Conservation (phyloP, 176 grass and related monocot species). For the Musa schizocarpa region DNA sequence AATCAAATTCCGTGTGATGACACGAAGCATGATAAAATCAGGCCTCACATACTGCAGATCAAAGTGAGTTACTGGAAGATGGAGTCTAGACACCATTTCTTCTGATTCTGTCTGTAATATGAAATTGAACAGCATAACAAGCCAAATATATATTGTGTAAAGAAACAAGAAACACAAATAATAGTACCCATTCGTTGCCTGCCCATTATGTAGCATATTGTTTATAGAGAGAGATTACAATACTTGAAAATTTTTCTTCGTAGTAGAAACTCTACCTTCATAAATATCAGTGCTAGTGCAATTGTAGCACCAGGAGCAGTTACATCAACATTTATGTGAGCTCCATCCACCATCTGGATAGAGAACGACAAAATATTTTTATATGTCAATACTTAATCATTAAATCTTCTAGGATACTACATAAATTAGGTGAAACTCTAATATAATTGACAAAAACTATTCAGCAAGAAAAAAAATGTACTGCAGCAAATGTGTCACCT, state of each 20-base stretch:
- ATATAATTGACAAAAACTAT: not conserved
- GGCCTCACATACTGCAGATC: conserved; percentile 94
- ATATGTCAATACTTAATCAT: not conserved
- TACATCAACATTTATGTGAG: conserved; percentile 91
- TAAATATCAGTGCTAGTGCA: conserved; percentile 85
- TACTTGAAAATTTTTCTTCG: not conserved
- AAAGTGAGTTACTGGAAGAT: conserved; percentile 59
- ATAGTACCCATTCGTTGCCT: not conserved
- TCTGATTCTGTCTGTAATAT: conserved; percentile 69
- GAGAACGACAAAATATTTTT: conserved; percentile 6
- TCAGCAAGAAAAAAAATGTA: not conserved
- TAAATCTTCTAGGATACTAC: not conserved
- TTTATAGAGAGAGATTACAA: not conserved
- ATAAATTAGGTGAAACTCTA: not conserved
- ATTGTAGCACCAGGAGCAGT: conserved; percentile 95
- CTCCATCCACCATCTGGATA: conserved; percentile 75
- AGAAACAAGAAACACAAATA: not conserved
- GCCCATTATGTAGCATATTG: not conserved
- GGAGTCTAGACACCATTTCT: conserved; percentile 69
- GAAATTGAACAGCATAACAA: conserved; percentile 18
- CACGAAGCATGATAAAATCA: conserved; percentile 94
- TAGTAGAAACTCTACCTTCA: conserved; percentile 46
- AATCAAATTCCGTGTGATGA: conserved; percentile 83
- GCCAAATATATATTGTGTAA: conserved; percentile 1
- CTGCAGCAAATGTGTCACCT: conserved; percentile 23